Percentiles rank a stretch among this genome's conserved stretches.
phyloP scores from a whole-genome alignment of 2,329 filamentous ascomycete genomes.

The Talaromyces islandicus region DNA sequence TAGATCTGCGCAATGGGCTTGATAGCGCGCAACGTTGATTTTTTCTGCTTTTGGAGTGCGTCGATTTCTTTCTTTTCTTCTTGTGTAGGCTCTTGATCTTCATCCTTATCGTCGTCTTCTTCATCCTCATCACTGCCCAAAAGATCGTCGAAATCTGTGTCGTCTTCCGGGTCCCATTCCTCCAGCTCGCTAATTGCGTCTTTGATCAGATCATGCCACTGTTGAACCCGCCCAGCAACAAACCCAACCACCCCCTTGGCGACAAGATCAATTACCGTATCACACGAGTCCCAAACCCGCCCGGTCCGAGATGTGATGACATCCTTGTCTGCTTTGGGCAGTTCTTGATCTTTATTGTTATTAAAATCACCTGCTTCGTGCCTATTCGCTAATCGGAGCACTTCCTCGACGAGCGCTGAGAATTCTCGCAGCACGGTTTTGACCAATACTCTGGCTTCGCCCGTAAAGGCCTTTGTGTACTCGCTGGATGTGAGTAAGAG shows the following conservation, averaged over 20 bases:
- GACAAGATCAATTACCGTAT: constrained; percentile 61
- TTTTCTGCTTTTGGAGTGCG: constrained; percentile 35
- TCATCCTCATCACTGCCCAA: constrained; percentile 24
- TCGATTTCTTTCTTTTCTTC: constrained; percentile 19
- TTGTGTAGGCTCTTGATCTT: constrained; percentile 16
- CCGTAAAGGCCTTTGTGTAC: constrained; percentile 59
- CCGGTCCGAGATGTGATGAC: constrained; percentile 64
- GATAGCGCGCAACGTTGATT: constrained; percentile 35
- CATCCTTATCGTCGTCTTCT: constrained; percentile 14
- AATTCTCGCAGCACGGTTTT: constrained; percentile 60
- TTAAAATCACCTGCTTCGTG: constrained; percentile 23
- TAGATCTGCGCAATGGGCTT: constrained; percentile 40
- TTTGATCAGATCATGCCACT: constrained; percentile 68
- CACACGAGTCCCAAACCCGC: constrained; percentile 77
- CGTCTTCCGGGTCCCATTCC: constrained; percentile 74
- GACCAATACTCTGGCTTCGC: constrained; percentile 57
- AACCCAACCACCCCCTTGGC: constrained; percentile 64
- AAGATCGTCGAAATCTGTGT: constrained; percentile 40
- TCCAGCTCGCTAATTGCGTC: constrained; percentile 82
- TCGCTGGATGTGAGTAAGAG: constrained; percentile 56
- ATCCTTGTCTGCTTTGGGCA: constrained; percentile 35
- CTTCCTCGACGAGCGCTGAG: constrained; percentile 51
- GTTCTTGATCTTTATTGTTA: constrained; percentile 19
- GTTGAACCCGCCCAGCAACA: constrained; percentile 64
- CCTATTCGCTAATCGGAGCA: constrained; percentile 45